Percentiles rank a stretch among this genome's conserved stretches.
Evolutionary conservation across 306 rosid species (phyloP).

Genomic region (Corylus heterophylla): DNA sequence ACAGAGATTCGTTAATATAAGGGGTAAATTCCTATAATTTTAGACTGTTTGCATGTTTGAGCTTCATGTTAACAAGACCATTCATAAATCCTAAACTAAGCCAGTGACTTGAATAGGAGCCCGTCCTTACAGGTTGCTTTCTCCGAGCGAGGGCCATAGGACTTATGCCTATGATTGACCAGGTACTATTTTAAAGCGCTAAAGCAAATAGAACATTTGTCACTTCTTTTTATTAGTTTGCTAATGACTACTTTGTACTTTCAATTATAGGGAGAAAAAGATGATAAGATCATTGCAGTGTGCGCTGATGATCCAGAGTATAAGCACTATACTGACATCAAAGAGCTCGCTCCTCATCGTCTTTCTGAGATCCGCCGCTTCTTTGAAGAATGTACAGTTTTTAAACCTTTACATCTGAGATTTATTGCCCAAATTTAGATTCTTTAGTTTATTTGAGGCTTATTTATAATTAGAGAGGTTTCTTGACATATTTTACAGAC

Average conservation of each 20-base stretch:
- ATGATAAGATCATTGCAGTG: constrained; percentile 96
- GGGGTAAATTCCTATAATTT: neutral
- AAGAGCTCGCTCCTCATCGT: constrained; percentile 93
- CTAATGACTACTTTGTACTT: constrained; percentile 8
- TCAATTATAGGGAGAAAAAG: constrained; percentile 79
- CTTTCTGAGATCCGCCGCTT: constrained; percentile 87
- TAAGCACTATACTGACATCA: constrained; percentile 71
- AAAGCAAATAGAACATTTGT: neutral
- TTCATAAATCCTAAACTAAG: constrained; percentile 6
- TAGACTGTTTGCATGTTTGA: constrained; percentile 6
- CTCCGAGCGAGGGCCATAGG: constrained; percentile 92
- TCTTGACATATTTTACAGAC: constrained; percentile 59
- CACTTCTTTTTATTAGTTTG: neutral
- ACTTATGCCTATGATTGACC: constrained; percentile 98
- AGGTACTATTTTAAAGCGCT: constrained; percentile 48
- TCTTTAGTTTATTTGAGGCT: constrained; percentile 8
- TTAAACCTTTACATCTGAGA: neutral
- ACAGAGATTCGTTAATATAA: neutral
- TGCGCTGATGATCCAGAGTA: constrained; percentile 98
- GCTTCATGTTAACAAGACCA: constrained; percentile 10
- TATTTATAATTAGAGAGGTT: constrained; percentile 14
- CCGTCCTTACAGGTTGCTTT: constrained; percentile 94
- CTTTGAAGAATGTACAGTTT: constrained; percentile 96
- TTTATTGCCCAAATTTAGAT: constrained; percentile 6
- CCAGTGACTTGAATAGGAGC: constrained; percentile 66